These are phyloP conservation scores for Litchi chinensis DNA, from an alignment of 345 rosid species.

Conservation along the genomic window DNA sequence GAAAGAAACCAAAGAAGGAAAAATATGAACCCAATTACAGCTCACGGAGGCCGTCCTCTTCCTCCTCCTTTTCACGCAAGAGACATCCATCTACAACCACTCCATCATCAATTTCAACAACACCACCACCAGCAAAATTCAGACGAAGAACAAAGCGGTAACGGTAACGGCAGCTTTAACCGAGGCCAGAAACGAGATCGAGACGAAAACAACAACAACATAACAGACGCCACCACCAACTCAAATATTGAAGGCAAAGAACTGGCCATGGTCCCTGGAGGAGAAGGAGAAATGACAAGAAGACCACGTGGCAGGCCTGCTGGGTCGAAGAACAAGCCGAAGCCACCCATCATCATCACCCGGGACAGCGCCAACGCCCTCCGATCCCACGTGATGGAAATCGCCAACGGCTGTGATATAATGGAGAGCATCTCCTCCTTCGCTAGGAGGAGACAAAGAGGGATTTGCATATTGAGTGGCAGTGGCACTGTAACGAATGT, in stretches of 20 bases:
- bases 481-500: slow-evolving; percentile 88
- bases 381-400: slow-evolving; percentile 90
- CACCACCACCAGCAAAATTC: slow-evolving; percentile 55
- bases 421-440: slow-evolving; percentile 79
- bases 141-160: slow-evolving; percentile 37
- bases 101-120: slow-evolving; percentile 62
- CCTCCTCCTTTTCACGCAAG: slow-evolving; percentile 83
- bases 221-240: slow-evolving; percentile 27
- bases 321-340: slow-evolving; percentile 90
- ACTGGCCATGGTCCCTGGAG: slow-evolving; percentile 42
- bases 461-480: slow-evolving; percentile 86
- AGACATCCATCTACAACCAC: slow-evolving; percentile 71
- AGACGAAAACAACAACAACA: slow-evolving; percentile 39
- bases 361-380: slow-evolving; percentile 96
- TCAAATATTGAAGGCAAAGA: slow-evolving; percentile 40
- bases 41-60: slow-evolving; percentile 66
- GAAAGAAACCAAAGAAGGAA: slow-evolving; percentile 13
- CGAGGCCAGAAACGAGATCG: slow-evolving; percentile 73
- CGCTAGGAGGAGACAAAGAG: slow-evolving; percentile 80
- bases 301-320: slow-evolving; percentile 87
- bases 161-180: slow-evolving; percentile 35
- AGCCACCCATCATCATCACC: slow-evolving; percentile 91
- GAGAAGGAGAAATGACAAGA: slow-evolving; percentile 59
- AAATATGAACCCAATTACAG: slow-evolving; percentile 70
- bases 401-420: slow-evolving; percentile 76